phyloP scores from a whole-genome alignment of 2,329 filamentous ascomycete genomes.

The Penicillium concentricum region DNA sequence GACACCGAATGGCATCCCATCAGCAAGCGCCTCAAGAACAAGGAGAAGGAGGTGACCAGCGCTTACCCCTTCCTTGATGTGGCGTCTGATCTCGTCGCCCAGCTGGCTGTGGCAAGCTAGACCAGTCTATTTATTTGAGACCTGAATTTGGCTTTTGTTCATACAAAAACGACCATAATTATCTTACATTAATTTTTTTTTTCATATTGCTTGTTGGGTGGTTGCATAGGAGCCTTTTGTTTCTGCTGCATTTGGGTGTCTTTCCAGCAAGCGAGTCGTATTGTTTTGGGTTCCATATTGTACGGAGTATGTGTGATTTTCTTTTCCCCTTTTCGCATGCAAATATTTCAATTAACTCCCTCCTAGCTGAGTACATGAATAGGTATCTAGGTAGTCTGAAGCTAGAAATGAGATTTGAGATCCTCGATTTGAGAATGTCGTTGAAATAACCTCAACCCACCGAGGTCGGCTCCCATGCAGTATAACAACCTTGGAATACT shows the following conservation, averaged over 20 bases:
- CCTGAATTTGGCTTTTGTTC: neutral
- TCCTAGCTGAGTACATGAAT: neutral
- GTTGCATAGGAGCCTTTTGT: constrained; percentile 13
- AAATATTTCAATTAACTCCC: constrained; percentile 1
- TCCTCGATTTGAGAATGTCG: too few relatives aligned
- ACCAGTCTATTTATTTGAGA: neutral
- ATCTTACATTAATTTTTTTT: constrained; percentile 10
- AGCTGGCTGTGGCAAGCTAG: constrained; percentile 77
- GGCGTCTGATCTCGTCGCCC: constrained; percentile 87
- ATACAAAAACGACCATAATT: constrained; percentile 9
- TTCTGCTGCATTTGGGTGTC: constrained; percentile 16
- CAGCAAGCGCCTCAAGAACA: constrained; percentile 55
- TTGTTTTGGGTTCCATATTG: constrained; percentile 10
- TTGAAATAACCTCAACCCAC: neutral
- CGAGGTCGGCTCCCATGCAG: neutral
- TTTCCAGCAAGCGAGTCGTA: constrained; percentile 17
- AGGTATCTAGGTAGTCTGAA: neutral
- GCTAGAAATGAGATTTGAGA: neutral
- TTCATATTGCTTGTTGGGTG: constrained; percentile 7
- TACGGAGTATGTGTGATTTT: constrained; percentile 9
- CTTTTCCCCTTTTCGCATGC: neutral
- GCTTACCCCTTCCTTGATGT: constrained; percentile 96
- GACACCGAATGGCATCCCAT: constrained; percentile 50
- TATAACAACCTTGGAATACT: too few relatives aligned
- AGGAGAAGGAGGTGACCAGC: constrained; percentile 92